Percentiles rank a stretch among this genome's conserved stretches.
phyloP scores from a whole-genome alignment of 2,329 filamentous ascomycete genomes.

The Fusarium beomiforme region DNA sequence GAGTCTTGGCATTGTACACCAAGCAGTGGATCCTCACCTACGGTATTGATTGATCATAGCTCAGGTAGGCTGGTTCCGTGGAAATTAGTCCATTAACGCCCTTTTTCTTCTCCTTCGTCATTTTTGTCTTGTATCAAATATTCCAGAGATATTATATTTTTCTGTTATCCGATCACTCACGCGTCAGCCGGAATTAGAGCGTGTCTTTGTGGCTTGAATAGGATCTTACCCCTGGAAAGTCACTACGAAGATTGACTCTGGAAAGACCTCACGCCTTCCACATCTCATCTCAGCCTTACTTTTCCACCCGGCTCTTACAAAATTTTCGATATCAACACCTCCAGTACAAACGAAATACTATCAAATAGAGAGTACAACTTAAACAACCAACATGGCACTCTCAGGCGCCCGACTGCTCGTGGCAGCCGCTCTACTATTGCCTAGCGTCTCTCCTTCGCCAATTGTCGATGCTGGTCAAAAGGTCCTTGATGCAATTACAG shows the following conservation, averaged over 20 bases:
- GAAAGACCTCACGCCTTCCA: slow-evolving; percentile 36
- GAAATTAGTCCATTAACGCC: slow-evolving; percentile 26
- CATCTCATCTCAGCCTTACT: slow-evolving; percentile 2
- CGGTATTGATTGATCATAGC: slow-evolving; percentile 19
- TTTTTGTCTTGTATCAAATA: neutral
- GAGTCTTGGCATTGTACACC: slow-evolving; percentile 20
- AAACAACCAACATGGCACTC: slow-evolving; percentile 35
- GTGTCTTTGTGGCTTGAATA: slow-evolving; percentile 2
- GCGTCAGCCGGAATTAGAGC: slow-evolving; percentile 4
- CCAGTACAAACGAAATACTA: neutral
- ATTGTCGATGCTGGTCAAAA: slow-evolving; percentile 31
- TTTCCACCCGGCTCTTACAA: slow-evolving; percentile 1
- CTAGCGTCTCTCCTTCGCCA: slow-evolving; percentile 37
- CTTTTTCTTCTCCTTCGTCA: neutral
- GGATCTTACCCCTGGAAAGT: slow-evolving; percentile 15
- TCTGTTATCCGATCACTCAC: neutral
- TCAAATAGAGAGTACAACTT: neutral
- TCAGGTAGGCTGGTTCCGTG: slow-evolving; percentile 14
- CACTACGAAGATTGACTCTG: neutral
- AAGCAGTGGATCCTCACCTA: slow-evolving; percentile 22
- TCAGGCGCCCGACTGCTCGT: slow-evolving; percentile 44
- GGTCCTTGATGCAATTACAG: slow-evolving; percentile 25
- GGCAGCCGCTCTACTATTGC: slow-evolving; percentile 41
- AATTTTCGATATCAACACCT: neutral
- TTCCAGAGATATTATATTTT: neutral